These are phyloP conservation scores for Rhododendron ferrugineum DNA, from an alignment of 148 eudicot species.

Conservation along the genomic window DNA sequence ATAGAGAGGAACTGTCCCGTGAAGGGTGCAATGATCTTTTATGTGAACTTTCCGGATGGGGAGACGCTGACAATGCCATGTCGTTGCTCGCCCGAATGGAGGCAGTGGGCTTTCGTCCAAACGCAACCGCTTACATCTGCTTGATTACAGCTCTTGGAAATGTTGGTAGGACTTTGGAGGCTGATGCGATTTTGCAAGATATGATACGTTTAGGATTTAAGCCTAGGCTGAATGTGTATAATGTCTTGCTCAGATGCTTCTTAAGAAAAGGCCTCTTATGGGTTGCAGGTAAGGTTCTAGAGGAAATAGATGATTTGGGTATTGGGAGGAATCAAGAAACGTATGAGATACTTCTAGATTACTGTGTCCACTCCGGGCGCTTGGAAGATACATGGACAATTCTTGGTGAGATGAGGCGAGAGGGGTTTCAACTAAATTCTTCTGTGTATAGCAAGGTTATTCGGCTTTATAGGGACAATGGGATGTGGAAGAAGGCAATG, in stretches of 20 bases:
- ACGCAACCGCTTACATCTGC: constrained; percentile 37
- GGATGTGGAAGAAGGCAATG: constrained; percentile 96
- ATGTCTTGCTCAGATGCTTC: constrained; percentile 62
- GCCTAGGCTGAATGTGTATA: constrained; percentile 46
- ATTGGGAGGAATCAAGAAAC: constrained; percentile 52
- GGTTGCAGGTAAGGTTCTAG: constrained; percentile 39
- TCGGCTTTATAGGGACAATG: constrained; percentile 77
- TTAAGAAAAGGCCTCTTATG: constrained; percentile 67
- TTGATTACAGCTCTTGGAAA: constrained; percentile 56
- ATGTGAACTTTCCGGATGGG: constrained; percentile 35
- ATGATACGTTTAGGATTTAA: constrained; percentile 53
- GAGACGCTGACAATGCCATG: constrained; percentile 61
- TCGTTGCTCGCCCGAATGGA: constrained; percentile 63
- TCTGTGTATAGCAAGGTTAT: constrained; percentile 55
- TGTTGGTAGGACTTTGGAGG: constrained; percentile 78
- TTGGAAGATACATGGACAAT: constrained; percentile 70
- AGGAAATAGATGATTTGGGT: constrained; percentile 43
- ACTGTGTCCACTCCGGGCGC: constrained; percentile 67
- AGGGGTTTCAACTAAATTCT: constrained; percentile 29
- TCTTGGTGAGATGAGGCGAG: constrained; percentile 50
- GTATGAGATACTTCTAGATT: constrained; percentile 65
- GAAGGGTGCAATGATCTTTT: constrained; percentile 44
- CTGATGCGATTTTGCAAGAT: constrained; percentile 74
- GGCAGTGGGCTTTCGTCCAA: constrained; percentile 53
- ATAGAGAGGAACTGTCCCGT: constrained; percentile 48